Percentiles rank a stretch among this genome's conserved stretches.
Conservation (phyloP, 2,329 filamentous ascomycete genomes). For the Talaromyces sp. region DNA sequence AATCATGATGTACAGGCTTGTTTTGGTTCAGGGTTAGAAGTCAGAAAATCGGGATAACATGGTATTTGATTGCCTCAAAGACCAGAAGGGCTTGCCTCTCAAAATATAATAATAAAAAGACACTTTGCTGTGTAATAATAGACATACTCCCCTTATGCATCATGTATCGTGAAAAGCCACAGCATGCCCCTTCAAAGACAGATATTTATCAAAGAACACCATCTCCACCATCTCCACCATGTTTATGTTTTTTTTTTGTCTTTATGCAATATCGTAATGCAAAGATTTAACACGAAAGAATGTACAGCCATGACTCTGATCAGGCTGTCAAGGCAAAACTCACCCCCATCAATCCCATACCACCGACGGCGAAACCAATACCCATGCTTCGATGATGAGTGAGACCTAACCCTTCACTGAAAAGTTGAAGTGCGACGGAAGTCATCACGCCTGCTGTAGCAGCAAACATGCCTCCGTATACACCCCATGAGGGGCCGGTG, state of each 20-base stretch:
- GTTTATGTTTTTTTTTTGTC: not conserved
- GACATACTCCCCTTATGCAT: not conserved
- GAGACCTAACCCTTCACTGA: constrained; percentile 80
- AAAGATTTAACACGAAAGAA: constrained; percentile 5
- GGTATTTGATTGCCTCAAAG: too few relatives aligned
- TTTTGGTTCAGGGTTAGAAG: too few relatives aligned
- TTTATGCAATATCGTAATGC: not conserved
- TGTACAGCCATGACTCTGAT: constrained; percentile 7
- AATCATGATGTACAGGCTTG: too few relatives aligned
- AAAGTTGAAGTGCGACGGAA: constrained; percentile 85
- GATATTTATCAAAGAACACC: constrained; percentile 7
- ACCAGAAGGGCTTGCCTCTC: too few relatives aligned
- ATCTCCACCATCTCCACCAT: too few relatives aligned
- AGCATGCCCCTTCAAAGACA: not conserved
- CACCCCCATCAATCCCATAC: constrained; percentile 84
- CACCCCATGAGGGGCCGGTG: constrained; percentile 54
- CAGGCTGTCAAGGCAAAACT: constrained; percentile 79
- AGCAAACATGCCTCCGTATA: constrained; percentile 72
- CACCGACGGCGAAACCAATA: constrained; percentile 43
- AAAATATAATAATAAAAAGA: not conserved
- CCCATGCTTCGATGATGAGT: constrained; percentile 54
- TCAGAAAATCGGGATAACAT: too few relatives aligned
- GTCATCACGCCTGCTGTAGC: constrained; percentile 93
- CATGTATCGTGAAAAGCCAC: not conserved
- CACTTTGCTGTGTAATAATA: constrained; percentile 4